Evolutionary conservation across 116 monocot species (phyloP), one percentile per base, ranked within the genome.

Genomic region (Cymodocea nodosa): DNA sequence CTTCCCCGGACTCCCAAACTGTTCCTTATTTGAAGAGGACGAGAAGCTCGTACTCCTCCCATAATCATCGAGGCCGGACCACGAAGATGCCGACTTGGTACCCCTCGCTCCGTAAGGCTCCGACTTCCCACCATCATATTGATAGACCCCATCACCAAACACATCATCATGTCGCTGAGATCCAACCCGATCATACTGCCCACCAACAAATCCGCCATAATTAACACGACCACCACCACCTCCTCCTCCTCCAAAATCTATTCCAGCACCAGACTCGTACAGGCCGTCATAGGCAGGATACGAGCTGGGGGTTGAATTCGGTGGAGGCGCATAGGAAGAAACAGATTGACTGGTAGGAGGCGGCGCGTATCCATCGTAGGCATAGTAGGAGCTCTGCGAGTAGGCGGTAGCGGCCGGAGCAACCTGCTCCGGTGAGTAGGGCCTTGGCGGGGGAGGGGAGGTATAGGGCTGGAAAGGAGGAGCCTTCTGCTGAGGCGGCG

Each of bases 61-160:
- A 64, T 90, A 95, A 69, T 95, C 95, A 80, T 95, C 95, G 72
- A 95, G 85, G 16, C 65, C 65, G 53, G 71, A 23, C 44, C 40
- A 56, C 8, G 75, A 51, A 34, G 75, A 59, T 35, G 75, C 68
- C 35, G 77, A 82, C 4, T 44, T 59, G 22, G 90, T 95, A 23
- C 95, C 95, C 17, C 23, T 68, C 60, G 50, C 56, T 35, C 60
- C 72, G 34, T 58, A 66, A 71, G 52, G 77, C 70, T 39, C 76
- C 83, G 64, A 62, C 63, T 76, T 78, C 3, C 92, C 92, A 12
- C 87, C 95, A 72, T 85, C 81, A 70, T 95, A 95, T 2, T 82
- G 70, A 75, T 87, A 90, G 13, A 79, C 87, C 23, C 95, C 87
- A 9, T 90, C 95, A n/a, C 79, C 81, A 35, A 82, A 66, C 19